A percentile compares a stretch with the other conserved stretches of the same genome.
Conservation (phyloP, 306 rosid species). For the Lathyrus oleraceus region DNA sequence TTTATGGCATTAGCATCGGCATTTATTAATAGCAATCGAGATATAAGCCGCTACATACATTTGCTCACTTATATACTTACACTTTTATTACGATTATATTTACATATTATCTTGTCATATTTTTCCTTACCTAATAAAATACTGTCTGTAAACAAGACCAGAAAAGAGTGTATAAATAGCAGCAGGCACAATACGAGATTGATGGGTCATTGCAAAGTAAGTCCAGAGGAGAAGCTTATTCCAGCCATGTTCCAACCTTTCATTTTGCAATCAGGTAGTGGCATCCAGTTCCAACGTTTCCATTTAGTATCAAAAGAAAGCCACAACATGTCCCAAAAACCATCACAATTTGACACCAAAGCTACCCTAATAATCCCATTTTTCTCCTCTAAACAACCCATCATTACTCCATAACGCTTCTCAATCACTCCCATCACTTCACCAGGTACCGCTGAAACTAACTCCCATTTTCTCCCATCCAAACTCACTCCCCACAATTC, state of each 20-base stretch:
- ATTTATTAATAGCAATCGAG: too few species aligned
- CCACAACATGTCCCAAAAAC: slow-evolving; percentile 62
- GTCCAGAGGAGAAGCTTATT: slow-evolving; percentile 60
- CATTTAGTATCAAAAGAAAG: slow-evolving; percentile 37
- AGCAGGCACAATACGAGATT: not conserved
- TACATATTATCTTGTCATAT: too few species aligned
- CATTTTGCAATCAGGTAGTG: slow-evolving; percentile 64
- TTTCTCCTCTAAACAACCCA: slow-evolving; percentile 65
- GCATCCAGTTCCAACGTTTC: slow-evolving; percentile 47
- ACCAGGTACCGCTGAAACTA: slow-evolving; percentile 34
- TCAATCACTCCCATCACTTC: slow-evolving; percentile 41
- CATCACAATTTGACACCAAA: slow-evolving; percentile 60
- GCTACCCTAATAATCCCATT: slow-evolving; percentile 43
- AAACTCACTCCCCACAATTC: slow-evolving; percentile 56
- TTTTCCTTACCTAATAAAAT: too few species aligned
- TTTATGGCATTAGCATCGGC: too few species aligned
- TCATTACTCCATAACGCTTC: slow-evolving; percentile 61
- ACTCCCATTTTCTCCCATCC: slow-evolving; percentile 50
- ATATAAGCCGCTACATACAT: too few species aligned
- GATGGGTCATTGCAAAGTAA: slow-evolving; percentile 40
- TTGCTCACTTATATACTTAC: too few species aligned
- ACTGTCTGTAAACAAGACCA: too few species aligned
- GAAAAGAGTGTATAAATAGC: too few species aligned
- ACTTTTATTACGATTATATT: too few species aligned
- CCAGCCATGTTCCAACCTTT: slow-evolving; percentile 68